These are phyloP conservation scores for Porphyrellus cyaneotinctus DNA, from an alignment of 768 basidiomycete species.

Conservation along the genomic window DNA sequence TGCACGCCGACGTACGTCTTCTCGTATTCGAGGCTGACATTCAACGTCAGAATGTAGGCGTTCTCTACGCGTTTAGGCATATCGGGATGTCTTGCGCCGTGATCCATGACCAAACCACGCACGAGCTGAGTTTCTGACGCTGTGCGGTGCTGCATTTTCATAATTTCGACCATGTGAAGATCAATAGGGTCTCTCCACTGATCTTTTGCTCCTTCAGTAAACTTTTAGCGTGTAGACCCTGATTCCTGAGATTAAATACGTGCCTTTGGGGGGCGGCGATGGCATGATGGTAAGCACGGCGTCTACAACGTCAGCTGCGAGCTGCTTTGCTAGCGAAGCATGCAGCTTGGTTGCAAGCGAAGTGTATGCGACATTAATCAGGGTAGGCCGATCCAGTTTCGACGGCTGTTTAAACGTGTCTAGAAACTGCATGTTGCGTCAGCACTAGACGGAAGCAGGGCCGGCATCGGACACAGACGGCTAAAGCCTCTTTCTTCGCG, in stretches of 20 bases:
- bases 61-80: conserved; percentile 99
- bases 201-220: conserved; percentile 50
- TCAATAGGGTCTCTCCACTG: conserved; percentile 89
- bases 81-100: conserved; percentile 96
- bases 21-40: conserved; percentile 98
- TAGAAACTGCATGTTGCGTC: conserved; percentile 63
- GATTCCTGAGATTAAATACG: conserved; percentile 19
- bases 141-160: conserved; percentile 99
- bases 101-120: conserved; percentile 93
- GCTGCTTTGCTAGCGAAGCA: conserved; percentile 72
- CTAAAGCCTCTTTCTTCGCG: conserved; percentile 92
- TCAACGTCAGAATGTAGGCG: conserved; percentile 90
- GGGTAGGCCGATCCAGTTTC: conserved; percentile 81
- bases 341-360: conserved; percentile 93
- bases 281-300: conserved; percentile 87
- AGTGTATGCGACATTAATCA: conserved; percentile 93
- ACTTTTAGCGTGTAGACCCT: conserved; percentile 30
- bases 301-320: conserved; percentile 92
- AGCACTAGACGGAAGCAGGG: conserved; percentile 13
- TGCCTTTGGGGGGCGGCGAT: conserved; percentile 58
- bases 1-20: conserved; percentile 77
- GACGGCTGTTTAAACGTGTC: conserved; percentile 80
- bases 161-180: conserved; percentile 98
- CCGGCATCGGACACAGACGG: conserved; percentile 47
- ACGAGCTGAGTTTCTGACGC: conserved; percentile 96